phyloP scores from a whole-genome alignment of 306 rosid species.

The Hylodesmum podocarpum region DNA sequence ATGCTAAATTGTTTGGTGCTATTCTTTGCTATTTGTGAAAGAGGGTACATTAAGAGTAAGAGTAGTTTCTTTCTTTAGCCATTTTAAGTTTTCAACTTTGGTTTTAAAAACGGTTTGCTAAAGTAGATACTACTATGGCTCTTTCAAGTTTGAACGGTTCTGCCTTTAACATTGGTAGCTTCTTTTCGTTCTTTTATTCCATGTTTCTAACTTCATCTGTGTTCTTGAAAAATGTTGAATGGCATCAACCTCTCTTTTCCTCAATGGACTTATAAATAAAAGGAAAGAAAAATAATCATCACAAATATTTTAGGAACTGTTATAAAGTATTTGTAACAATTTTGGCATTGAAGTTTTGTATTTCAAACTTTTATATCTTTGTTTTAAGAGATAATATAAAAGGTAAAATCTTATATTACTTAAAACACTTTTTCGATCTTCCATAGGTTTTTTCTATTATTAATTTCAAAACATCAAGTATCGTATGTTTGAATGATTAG shows the following conservation, averaged over 20 bases:
- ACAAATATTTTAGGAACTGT: background rate
- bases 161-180: background rate
- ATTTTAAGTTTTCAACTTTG: slow-evolving; percentile 7
- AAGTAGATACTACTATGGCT: background rate
- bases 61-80: slow-evolving; percentile 27
- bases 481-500: too few species aligned
- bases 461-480: too few species aligned
- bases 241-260: background rate
- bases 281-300: background rate
- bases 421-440: too few species aligned
- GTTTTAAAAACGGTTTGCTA: slow-evolving; percentile 10
- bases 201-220: background rate
- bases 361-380: too few species aligned
- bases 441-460: too few species aligned
- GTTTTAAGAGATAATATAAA: too few species aligned
- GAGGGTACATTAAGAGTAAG: background rate
- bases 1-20: background rate
- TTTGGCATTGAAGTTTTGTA: too few species aligned
- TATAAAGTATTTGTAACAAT: background rate
- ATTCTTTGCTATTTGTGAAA: background rate
- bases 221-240: background rate
- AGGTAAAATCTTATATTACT: too few species aligned
- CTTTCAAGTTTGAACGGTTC: background rate
- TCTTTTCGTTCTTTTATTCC: background rate
- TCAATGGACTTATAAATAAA: background rate